Percentiles rank a stretch among this genome's conserved stretches.
Evolutionary conservation across 768 basidiomycete species (phyloP).

Genomic region (Amanita polypyramis): DNA sequence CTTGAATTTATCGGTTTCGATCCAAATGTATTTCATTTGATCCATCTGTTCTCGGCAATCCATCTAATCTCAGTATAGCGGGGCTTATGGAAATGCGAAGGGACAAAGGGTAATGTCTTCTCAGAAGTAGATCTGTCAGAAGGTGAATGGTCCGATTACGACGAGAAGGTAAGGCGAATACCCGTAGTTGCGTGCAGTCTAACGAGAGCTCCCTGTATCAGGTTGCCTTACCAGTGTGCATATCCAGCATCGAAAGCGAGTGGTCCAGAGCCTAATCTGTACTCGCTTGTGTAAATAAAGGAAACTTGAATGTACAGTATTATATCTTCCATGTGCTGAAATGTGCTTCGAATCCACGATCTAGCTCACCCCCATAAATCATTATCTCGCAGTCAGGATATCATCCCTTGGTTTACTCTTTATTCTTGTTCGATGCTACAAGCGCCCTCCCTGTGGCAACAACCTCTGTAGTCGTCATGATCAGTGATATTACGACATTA

Average conservation of each 20-base stretch:
- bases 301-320: background rate
- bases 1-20: slow-evolving; percentile 77
- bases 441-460: no score
- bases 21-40: slow-evolving; percentile 24
- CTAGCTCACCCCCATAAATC: background rate
- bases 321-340: background rate
- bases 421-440: no score
- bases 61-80: slow-evolving; percentile 17
- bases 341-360: background rate
- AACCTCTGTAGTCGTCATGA: slow-evolving; percentile 17
- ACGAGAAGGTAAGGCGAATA: slow-evolving; percentile 60
- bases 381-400: background rate
- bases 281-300: background rate
- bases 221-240: slow-evolving; percentile 55
- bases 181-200: slow-evolving; percentile 1
- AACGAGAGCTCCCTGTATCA: slow-evolving; percentile 15
- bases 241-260: slow-evolving; percentile 54
- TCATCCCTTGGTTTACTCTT: no score
- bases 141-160: slow-evolving; percentile 81
- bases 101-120: slow-evolving; percentile 47
- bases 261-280: slow-evolving; percentile 52
- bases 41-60: background rate
- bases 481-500: slow-evolving; percentile 24
- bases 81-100: slow-evolving; percentile 75
- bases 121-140: slow-evolving; percentile 54